A percentile compares a stretch with the other conserved stretches of the same genome.
Conservation (phyloP, 1,284 basidiomycete species). For the Farysia itapuensis region DNA sequence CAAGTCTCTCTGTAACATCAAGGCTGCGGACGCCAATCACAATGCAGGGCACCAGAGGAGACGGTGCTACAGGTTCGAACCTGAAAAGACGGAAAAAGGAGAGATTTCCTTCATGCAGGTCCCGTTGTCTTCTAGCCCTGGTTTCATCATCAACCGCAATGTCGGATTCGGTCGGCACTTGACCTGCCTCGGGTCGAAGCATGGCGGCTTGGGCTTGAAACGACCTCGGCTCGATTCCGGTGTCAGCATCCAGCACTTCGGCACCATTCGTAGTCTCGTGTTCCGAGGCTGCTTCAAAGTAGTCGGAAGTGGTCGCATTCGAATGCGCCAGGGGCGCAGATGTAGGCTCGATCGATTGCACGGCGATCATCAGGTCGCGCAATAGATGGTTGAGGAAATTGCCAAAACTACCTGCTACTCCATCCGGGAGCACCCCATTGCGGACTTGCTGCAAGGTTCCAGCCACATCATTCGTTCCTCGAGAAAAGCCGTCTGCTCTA, state of each 20-base stretch:
- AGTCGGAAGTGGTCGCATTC: constrained; percentile 13
- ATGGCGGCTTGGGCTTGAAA: background rate
- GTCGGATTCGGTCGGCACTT: background rate
- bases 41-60: constrained; percentile 48
- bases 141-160: constrained; percentile 17
- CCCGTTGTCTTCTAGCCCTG: constrained; percentile 32
- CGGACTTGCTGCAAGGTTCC: constrained; percentile 38
- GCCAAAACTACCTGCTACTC: constrained; percentile 48
- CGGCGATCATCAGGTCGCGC: constrained; percentile 43
- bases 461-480: constrained; percentile 32
- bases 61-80: constrained; percentile 40
- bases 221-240: background rate
- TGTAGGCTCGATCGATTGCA: constrained; percentile 31
- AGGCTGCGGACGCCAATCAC: constrained; percentile 55
- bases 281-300: constrained; percentile 21
- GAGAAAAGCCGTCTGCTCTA: constrained; percentile 10
- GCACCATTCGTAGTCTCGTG: constrained; percentile 13
- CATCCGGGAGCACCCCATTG: constrained; percentile 34
- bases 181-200: background rate
- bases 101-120: constrained; percentile 49
- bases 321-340: constrained; percentile 4
- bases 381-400: constrained; percentile 48
- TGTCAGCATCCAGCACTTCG: constrained; percentile 24
- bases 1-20: constrained; percentile 37
- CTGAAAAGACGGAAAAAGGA: constrained; percentile 57